Base-by-base conservation (phyloP, 2,329 filamentous ascomycete species). In the Aspergillus sp. region DNA sequence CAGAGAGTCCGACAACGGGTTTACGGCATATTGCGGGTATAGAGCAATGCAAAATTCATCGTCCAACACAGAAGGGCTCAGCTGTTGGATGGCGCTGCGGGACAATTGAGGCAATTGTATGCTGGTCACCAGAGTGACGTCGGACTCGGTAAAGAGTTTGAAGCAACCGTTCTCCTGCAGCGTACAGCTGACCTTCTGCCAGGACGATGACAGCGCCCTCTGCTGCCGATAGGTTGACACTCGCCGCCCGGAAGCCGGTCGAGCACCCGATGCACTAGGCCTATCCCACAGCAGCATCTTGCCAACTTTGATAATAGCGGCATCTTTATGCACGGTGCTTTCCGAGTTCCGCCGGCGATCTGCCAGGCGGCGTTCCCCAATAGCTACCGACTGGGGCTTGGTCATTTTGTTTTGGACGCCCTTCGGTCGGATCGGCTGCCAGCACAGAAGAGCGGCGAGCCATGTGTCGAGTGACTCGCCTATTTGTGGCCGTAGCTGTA, bases 41-140 rank as follows among this genome's bases (percentile, higher is more conserved):
- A 98, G 89, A 32, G 85, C 88, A 42, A 98, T 83, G 63, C 88
- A 96, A 52, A 84, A 91, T 38, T 95, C 86, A 56, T 91, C 84
- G 43, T 93, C 86, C 26, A 98, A 63, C 6, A 98, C 89, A 4
- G 88, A 93, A 32, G 78, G 77, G 57, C 96, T 86, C 32, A 98
- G 68, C 47, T 88, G 78, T 57, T 98, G 91, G 32, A 98, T 80
- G 6, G 89, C 86, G 55, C 82, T 91, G 33, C 91, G 76, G 12
- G 86, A 91, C 5, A 98, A 69, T 49, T 94, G 85, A 8, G 86
- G 84, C 4, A 98, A 69, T 48, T 93, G 86, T 32, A 96, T 82
- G 29, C 86, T 75, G 16, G 83, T 82, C 11, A 96, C 70, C 6
- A 93, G 70, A 0, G 78, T 77, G 29, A 82, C 78, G 45, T 94